Conservation (phyloP, 2,329 filamentous ascomycete genomes). For the Tetracladium maxilliforme region DNA sequence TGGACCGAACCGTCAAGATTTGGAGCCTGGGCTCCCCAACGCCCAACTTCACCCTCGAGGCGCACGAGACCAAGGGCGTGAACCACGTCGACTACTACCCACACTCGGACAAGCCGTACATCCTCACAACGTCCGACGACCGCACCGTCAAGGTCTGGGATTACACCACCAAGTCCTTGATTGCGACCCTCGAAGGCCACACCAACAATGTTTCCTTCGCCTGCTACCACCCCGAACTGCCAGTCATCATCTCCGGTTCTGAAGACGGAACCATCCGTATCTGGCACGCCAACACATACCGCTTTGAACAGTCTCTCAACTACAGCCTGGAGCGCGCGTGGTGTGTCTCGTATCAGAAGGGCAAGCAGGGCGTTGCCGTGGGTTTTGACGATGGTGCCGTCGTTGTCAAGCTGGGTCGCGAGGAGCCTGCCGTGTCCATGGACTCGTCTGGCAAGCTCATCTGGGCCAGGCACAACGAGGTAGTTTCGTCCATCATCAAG, state of each 20-base stretch:
- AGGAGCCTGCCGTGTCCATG: conserved; percentile 97
- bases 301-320: conserved; percentile 88
- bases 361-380: conserved; percentile 85
- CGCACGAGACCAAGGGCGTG: conserved; percentile 92
- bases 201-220: conserved; percentile 97
- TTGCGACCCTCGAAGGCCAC: conserved; percentile 91
- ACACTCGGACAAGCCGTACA: conserved; percentile 65
- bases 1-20: conserved; percentile 95
- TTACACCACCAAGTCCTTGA: conserved; percentile 94
- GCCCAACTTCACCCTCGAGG: conserved; percentile 92
- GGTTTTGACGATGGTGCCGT: conserved; percentile 97
- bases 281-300: conserved; percentile 97
- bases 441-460: conserved; percentile 90
- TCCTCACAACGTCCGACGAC: conserved; percentile 93
- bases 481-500: conserved; percentile 90
- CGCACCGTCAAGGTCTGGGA: conserved; percentile 98
- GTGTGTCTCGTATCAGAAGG: conserved; percentile 93
- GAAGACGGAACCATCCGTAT: conserved; percentile 96
- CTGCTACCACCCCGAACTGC: conserved; percentile 92
- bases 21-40: conserved; percentile 92
- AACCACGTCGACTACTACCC: conserved; percentile 92
- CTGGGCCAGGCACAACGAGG: conserved; percentile 90
- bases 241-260: conserved; percentile 93
- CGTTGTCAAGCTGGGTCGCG: conserved; percentile 92
- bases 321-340: conserved; percentile 93